These are phyloP conservation scores for Microbotryum scabiosae DNA, from an alignment of 1,284 basidiomycete species.

Conservation along the genomic window DNA sequence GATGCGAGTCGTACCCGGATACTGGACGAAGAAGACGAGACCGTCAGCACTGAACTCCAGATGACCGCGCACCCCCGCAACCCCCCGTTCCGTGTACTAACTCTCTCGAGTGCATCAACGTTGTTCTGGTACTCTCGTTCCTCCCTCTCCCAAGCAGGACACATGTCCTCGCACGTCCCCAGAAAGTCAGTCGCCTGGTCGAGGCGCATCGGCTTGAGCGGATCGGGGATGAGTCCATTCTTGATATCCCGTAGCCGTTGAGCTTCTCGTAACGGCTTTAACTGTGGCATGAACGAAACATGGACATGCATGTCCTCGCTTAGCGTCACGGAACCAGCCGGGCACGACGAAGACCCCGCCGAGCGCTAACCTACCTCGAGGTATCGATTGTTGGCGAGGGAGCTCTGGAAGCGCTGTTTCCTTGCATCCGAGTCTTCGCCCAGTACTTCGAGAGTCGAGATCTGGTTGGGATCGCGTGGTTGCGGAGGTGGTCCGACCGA, in stretches of 20 bases:
- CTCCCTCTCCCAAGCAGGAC: constrained; percentile 84
- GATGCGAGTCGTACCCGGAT: constrained; percentile 51
- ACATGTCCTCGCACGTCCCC: constrained; percentile 89
- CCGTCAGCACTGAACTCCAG: neutral
- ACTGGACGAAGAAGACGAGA: constrained; percentile 39
- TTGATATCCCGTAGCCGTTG: constrained; percentile 71
- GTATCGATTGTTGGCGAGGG: constrained; percentile 23
- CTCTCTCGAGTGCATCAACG: constrained; percentile 76
- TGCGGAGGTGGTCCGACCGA: no score
- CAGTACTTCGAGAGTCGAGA: constrained; percentile 25
- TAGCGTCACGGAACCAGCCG: neutral
- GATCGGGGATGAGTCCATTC: constrained; percentile 79
- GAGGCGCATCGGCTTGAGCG: constrained; percentile 62
- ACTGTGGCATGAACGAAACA: constrained; percentile 35
- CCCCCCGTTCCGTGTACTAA: constrained; percentile 43
- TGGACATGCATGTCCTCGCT: no score
- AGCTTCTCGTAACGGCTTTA: constrained; percentile 52
- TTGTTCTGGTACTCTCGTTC: constrained; percentile 84
- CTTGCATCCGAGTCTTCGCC: constrained; percentile 28
- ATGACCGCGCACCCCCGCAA: constrained; percentile 2
- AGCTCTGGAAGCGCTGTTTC: constrained; percentile 23
- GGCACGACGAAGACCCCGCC: neutral
- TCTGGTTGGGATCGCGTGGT: constrained; percentile 3
- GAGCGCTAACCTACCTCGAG: constrained; percentile 12
- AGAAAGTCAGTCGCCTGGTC: constrained; percentile 81